Percentiles rank a stretch among this genome's conserved stretches.
Evolutionary conservation across 176 grass and related monocot species (phyloP).

Genomic region (Juncus effusus): DNA sequence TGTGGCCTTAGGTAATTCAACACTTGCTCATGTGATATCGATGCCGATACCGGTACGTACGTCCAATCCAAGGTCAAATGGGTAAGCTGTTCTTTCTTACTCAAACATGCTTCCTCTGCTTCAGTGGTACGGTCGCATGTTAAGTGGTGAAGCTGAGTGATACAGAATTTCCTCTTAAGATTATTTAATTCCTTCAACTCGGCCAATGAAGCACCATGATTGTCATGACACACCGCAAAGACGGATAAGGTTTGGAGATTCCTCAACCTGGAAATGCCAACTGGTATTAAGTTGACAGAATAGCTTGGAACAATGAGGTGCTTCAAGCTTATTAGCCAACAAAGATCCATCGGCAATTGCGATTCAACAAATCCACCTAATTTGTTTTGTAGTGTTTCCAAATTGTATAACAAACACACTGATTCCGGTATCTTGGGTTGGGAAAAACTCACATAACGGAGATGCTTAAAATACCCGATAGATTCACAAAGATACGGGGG

Average conservation of each 20-base stretch:
- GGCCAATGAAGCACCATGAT: background rate
- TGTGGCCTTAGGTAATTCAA: constrained; percentile 19
- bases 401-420: constrained; percentile 15
- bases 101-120: constrained; percentile 10
- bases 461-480: constrained; percentile 11
- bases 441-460: constrained; percentile 23
- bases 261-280: constrained; percentile 19
- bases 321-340: constrained; percentile 4
- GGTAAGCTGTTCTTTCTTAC: background rate
- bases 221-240: background rate
- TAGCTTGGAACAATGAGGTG: too few species aligned
- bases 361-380: background rate
- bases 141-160: constrained; percentile 21
- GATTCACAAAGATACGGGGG: constrained; percentile 13
- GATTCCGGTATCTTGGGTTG: constrained; percentile 16
- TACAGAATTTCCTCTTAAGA: constrained; percentile 11
- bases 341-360: constrained; percentile 5
- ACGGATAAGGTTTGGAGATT: constrained; percentile 21
- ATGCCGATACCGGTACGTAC: too few species aligned
- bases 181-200: constrained; percentile 24
- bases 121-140: background rate
- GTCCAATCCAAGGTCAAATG: background rate
- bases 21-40: too few species aligned
- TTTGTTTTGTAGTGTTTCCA: constrained; percentile 20
- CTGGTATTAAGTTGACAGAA: too few species aligned